phyloP scores from a whole-genome alignment of 2,329 filamentous ascomycete species.

The Sarocladiaceae sp. region DNA sequence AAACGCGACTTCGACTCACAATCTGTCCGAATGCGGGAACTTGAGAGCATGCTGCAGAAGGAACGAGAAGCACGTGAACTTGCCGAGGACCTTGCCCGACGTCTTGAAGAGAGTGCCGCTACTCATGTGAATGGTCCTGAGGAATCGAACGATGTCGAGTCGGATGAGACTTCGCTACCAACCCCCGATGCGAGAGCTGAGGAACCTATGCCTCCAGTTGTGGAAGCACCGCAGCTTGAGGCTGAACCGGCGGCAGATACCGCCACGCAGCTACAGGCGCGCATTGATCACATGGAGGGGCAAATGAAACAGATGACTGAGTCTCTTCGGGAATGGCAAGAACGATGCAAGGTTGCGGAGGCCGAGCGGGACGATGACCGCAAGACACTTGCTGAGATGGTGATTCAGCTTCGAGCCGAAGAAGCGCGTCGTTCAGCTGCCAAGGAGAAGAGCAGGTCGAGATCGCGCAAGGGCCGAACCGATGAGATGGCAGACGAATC shows the following conservation, averaged over 20 bases:
- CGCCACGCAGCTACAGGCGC: slow-evolving; percentile 45
- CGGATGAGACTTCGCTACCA: background rate
- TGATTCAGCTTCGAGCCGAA: slow-evolving; percentile 70
- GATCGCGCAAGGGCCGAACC: slow-evolving; percentile 25
- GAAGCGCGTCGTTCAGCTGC: slow-evolving; percentile 42
- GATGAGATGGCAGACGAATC: slow-evolving; percentile 16
- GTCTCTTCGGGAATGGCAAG: slow-evolving; percentile 69
- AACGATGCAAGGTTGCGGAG: slow-evolving; percentile 75
- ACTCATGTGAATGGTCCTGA: slow-evolving; percentile 24
- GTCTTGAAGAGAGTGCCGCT: slow-evolving; percentile 52
- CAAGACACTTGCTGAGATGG: slow-evolving; percentile 79
- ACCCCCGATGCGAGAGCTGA: background rate
- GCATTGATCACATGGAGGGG: slow-evolving; percentile 67
- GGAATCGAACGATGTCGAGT: slow-evolving; percentile 3
- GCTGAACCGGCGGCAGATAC: slow-evolving; percentile 17
- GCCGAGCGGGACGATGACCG: slow-evolving; percentile 65
- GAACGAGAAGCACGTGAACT: slow-evolving; percentile 77
- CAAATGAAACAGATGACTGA: slow-evolving; percentile 78
- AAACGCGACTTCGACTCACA: slow-evolving; percentile 87
- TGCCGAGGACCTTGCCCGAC: slow-evolving; percentile 75
- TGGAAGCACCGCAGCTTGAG: slow-evolving; percentile 17
- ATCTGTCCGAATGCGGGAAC: slow-evolving; percentile 67
- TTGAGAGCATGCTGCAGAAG: slow-evolving; percentile 66
- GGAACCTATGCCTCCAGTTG: slow-evolving; percentile 15
- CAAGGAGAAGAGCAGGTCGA: slow-evolving; percentile 33